Base-by-base conservation (phyloP, 257 asterid species). In the Solanum chilense region DNA sequence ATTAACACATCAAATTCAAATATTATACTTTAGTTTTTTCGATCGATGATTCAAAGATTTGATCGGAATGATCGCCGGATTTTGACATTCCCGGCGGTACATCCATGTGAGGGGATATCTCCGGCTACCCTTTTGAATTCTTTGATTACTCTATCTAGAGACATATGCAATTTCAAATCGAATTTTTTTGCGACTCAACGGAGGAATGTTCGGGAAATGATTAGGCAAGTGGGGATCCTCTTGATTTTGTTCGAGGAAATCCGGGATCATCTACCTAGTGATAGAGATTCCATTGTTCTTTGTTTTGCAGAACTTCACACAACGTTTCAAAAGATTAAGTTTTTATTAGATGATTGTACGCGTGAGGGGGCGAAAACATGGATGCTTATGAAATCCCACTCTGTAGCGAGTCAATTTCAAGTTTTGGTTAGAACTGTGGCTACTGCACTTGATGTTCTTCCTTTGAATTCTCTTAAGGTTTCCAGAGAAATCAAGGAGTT, bases 291-390 rank as follows among this genome's bases (percentile, higher is more conserved):
- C 5, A 41, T 89, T 2, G 88, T 89, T 1, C 95, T 95, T 14
- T 90, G 93, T 90, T 86, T 95, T 84, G 91, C 98, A 58, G 98
- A 95, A 89, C 96, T 95, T 33, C 98, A 95, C 82, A 39, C 87
- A 58, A 91, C 94, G 9, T 89, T 94, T 6, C 98, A 94, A 80
- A 94, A 89, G 85, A 70, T 93, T n/a, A 91, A 82, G 16, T 92
- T 92, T 52, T 68, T 95, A 76, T 85, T 94, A 4, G 93, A 89
- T n/a, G 98, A 95, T 84, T 94, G 98, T 91, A 52, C 91, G 5
- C 87, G 94, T 5, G 96, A 92, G 10, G 98, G 93, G 18, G 93
- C 94, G 12, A 92, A 88, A 37, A 3, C 85, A 6, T 88, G 92
- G 89, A 90, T 95, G 33, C 90, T 95, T 27, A 95, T 93, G 98